A percentile compares a stretch with the other conserved stretches of the same genome.
Evolutionary conservation across 2,329 filamentous ascomycete genomes (phyloP).

Genomic region (Periconia digitata): DNA sequence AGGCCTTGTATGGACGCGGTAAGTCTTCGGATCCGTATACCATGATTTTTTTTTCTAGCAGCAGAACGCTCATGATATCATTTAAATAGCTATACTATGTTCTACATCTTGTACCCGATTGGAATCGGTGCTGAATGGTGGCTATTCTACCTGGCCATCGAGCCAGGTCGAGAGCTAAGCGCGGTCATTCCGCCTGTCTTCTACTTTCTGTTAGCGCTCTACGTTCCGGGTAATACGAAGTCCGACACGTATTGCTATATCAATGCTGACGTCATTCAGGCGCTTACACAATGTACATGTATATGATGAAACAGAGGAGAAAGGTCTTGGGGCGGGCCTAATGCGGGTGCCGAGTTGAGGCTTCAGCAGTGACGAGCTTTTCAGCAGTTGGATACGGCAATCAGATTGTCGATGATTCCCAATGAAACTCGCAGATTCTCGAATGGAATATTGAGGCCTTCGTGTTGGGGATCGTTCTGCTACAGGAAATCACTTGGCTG

Average conservation of each 20-base stretch:
- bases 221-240: conserved; percentile 21
- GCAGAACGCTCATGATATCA: too few species aligned
- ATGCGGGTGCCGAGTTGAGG: not conserved
- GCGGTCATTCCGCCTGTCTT: conserved; percentile 15
- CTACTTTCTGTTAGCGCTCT: conserved; percentile 24
- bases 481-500: too few species aligned
- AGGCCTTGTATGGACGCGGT: conserved; percentile 23
- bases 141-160: conserved; percentile 22
- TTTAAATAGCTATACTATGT: conserved; percentile 21
- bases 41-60: too few species aligned
- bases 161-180: conserved; percentile 13
- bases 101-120: conserved; percentile 26
- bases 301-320: conserved; percentile 29
- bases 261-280: conserved; percentile 14
- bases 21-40: too few species aligned
- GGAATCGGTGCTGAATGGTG: conserved; percentile 32
- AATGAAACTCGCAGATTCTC: too few species aligned
- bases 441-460: too few species aligned
- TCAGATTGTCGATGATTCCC: too few species aligned
- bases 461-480: too few species aligned
- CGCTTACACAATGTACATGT: conserved; percentile 28
- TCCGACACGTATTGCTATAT: not conserved
- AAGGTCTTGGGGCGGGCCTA: conserved; percentile 15
- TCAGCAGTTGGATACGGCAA: too few species aligned
- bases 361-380: too few species aligned